phyloP scores from a whole-genome alignment of 2,329 filamentous ascomycete species.

The Cladorrhinum sp. region DNA sequence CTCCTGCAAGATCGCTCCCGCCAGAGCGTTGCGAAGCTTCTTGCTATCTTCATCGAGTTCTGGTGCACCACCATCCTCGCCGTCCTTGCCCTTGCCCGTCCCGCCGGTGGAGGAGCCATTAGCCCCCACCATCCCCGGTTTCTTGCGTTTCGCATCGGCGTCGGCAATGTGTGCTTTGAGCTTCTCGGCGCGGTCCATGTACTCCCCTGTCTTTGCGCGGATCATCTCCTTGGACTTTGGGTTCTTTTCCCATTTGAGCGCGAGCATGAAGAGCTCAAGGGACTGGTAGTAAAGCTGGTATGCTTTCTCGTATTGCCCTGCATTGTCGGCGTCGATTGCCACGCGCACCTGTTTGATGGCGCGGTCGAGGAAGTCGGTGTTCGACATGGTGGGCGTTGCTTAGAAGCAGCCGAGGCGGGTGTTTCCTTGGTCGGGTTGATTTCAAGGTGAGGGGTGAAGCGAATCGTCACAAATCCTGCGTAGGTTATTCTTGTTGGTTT shows the following conservation, averaged over 20 bases:
- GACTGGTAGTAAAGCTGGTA: slow-evolving; percentile 95
- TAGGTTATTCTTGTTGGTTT: neutral
- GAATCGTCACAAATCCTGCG: slow-evolving; percentile 1
- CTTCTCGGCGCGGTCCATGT: slow-evolving; percentile 99
- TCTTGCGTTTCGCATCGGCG: slow-evolving; percentile 67
- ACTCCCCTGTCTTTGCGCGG: slow-evolving; percentile 88
- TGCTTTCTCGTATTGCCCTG: slow-evolving; percentile 93
- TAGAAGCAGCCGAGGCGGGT: neutral
- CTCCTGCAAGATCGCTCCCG: slow-evolving; percentile 89
- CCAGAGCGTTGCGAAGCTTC: slow-evolving; percentile 87
- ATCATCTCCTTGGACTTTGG: slow-evolving; percentile 96
- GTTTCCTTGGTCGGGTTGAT: neutral
- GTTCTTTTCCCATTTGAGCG: slow-evolving; percentile 99
- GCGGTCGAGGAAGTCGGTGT: slow-evolving; percentile 93
- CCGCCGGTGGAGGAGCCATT: slow-evolving; percentile 66
- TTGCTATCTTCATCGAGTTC: slow-evolving; percentile 85
- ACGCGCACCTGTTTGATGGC: slow-evolving; percentile 97
- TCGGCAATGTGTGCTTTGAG: slow-evolving; percentile 86
- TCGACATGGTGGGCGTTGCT: slow-evolving; percentile 67
- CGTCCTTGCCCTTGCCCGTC: slow-evolving; percentile 57
- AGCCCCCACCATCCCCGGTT: slow-evolving; percentile 67
- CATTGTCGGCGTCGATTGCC: slow-evolving; percentile 93
- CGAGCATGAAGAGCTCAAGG: slow-evolving; percentile 97
- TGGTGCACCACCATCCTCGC: slow-evolving; percentile 45
- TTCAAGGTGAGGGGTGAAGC: neutral